Evolutionary conservation across 2,329 filamentous ascomycete genomes (phyloP), one percentile per base, ranked within the genome.

Genomic region (Botrytis hyacinthi): DNA sequence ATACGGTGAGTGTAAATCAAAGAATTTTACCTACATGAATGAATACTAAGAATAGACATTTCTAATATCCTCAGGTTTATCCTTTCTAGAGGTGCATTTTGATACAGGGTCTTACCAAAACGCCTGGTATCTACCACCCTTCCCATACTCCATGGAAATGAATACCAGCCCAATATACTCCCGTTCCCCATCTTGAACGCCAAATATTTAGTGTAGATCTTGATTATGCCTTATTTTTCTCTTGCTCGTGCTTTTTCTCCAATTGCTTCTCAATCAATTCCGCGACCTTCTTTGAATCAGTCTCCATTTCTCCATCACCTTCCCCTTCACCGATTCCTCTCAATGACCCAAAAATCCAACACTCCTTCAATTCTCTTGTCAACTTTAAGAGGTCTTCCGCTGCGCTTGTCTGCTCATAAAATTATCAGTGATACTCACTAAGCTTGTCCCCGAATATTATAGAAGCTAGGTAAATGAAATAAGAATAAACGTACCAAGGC

Each of bases 331-430:
- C 84, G 6, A 84, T 82, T 63, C 80, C 82, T 73, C 82, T 82
- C 37, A 87, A 80, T 1, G 85, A 83, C 2, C 86, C 86, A 72
- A 84, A 82, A 18, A 86, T 81, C 85, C 85, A 87, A 37, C 87
- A 81, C 72, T 85, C 83, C 75, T 86, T 86, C 73, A 88, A 81
- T 75, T 85, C 83, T 54, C 85, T 83, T 29, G 82, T 86, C 20
- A 88, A 80, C 42, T 80, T 78, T 6, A 87, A 81, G 5, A 88
- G 81, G 73, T 86, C 83, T 74, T 87, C 79, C 18, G 78, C 76
- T 20, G 77, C 78, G 35, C 77, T 77, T 46, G 81, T 76, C 80
- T 81, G 69, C 62, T 44, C 22, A 57, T 66, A 42, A 48, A 60
- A 22, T 68, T 48, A 8, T 70, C 9, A 67, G 42, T 57, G 8